Percentiles rank a stretch among this genome's conserved stretches.
These are phyloP conservation scores for Glebionis coronaria DNA, from an alignment of 129 eudicot genomes.

Conservation along the genomic window DNA sequence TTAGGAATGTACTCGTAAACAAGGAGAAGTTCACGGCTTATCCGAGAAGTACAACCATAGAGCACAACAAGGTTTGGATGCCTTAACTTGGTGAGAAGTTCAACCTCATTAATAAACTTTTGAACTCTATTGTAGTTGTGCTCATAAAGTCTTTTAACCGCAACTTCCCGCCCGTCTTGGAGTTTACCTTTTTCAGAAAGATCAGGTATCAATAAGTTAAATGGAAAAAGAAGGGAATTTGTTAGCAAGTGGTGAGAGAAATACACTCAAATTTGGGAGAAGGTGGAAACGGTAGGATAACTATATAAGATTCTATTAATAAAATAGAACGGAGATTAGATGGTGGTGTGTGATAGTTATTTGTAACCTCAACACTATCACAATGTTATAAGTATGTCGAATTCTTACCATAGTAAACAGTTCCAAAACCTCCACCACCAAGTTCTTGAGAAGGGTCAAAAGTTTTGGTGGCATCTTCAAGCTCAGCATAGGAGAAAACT, in stretches of 20 bases:
- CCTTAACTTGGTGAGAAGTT: conserved; percentile 49
- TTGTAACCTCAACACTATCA: not conserved
- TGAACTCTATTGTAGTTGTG: conserved; percentile 57
- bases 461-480: conserved; percentile 53
- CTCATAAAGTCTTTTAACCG: conserved; percentile 69
- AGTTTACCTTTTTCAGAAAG: conserved; percentile 54
- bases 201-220: not conserved
- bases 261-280: too few species aligned
- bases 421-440: conserved; percentile 71
- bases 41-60: conserved; percentile 67
- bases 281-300: too few species aligned
- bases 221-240: too few species aligned
- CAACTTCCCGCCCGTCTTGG: conserved; percentile 72
- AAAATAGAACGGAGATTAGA: not conserved
- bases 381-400: not conserved
- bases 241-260: too few species aligned
- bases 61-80: conserved; percentile 67
- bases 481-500: conserved; percentile 51
- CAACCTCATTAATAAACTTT: conserved; percentile 67
- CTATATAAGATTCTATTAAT: too few species aligned
- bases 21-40: conserved; percentile 58
- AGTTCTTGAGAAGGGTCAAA: conserved; percentile 44
- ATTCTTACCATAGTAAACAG: conserved; percentile 55
- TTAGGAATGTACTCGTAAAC: conserved; percentile 54
- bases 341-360: not conserved